Percentiles rank a stretch among this genome's conserved stretches.
Evolutionary conservation across 768 basidiomycete species (phyloP).

Genomic region (Pulveroboletus frians): DNA sequence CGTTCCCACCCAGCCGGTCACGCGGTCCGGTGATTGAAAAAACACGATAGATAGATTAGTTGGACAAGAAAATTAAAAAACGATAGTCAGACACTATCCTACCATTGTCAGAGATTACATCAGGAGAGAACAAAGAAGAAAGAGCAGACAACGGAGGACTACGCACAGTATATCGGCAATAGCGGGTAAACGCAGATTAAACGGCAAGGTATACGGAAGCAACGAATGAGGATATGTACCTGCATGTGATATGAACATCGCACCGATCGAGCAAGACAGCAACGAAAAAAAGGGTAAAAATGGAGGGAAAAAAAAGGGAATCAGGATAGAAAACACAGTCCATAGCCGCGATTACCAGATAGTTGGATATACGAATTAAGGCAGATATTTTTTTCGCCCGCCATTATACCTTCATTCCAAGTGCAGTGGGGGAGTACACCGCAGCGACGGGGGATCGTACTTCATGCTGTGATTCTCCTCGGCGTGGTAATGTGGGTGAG

Average conservation of each 20-base stretch:
- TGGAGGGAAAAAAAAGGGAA: too few relatives aligned
- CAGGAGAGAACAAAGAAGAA: not conserved
- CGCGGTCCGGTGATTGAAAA: not conserved
- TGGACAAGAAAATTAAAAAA: constrained; percentile 13
- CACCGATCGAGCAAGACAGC: constrained; percentile 6
- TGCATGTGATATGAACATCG: constrained; percentile 4
- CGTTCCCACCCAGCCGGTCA: not conserved
- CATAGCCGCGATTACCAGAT: constrained; percentile 21
- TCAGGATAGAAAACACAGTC: constrained; percentile 13
- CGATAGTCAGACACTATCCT: constrained; percentile 12
- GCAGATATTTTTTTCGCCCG: constrained; percentile 7
- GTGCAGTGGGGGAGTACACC: constrained; percentile 40
- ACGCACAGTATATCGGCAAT: constrained; percentile 18
- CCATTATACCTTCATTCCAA: constrained; percentile 45
- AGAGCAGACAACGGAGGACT: constrained; percentile 1
- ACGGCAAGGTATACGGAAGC: constrained; percentile 21
- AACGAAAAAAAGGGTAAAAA: not conserved
- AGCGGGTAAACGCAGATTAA: constrained; percentile 17
- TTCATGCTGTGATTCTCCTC: constrained; percentile 36
- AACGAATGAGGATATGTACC: constrained; percentile 11
- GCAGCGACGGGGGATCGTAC: constrained; percentile 42
- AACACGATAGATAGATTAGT: not conserved
- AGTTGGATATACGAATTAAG: constrained; percentile 24
- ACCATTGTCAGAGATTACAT: constrained; percentile 12
- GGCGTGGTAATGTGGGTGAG: constrained; percentile 33